Base-by-base conservation (phyloP, 345 rosid genomes). In the Camelina hispida region DNA sequence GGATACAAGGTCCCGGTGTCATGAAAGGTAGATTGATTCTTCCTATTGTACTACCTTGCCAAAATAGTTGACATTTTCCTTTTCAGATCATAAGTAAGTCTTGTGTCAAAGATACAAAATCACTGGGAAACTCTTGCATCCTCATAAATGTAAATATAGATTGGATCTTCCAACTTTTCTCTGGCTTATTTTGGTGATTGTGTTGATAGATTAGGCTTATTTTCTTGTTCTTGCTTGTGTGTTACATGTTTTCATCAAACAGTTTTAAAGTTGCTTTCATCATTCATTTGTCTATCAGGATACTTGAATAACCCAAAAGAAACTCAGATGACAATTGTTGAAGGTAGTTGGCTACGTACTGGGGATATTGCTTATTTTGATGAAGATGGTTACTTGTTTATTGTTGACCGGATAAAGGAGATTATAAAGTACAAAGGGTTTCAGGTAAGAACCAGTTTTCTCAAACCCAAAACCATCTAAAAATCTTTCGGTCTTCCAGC, bases 361-460 rank as follows among this genome's bases (percentile, higher is more conserved):
- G 98, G 98, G 9, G 96, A 93, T 78, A 84, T 93, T 43, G 89
- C 85, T 66, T 88, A 83, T 74, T 81, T 89, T 54, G 94, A 91
- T 61, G 73, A 72, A 40, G 96, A 91, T 76, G 98, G 97, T n/a
- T 91, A 82, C 79, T 65, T 93, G 51, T 72, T 77, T 70, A 61
- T 93, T 47, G 68, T 84, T 51, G 97, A 86, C 72, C 96, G 97
- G 42, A 70, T 91, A 35, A 93, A 93, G 73, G 98, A 93, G 84
- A 78, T 86, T 7, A 89, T 93, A 62, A 93, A 93, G 75, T 93
- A 86, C 87, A 93, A 85, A 66, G 98, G 98, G 20, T 91, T 79
- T 78, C 98, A 89, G 98, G 98, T 89, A 68, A 28, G 14, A 13
- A 10, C 20, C 42, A 20, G 6, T 43, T 40, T 50, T 51, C 10